A percentile compares a stretch with the other conserved stretches of the same genome.
Evolutionary conservation across 108 stramenopile species (phyloP).

Genomic region (Ochromonas danica): DNA sequence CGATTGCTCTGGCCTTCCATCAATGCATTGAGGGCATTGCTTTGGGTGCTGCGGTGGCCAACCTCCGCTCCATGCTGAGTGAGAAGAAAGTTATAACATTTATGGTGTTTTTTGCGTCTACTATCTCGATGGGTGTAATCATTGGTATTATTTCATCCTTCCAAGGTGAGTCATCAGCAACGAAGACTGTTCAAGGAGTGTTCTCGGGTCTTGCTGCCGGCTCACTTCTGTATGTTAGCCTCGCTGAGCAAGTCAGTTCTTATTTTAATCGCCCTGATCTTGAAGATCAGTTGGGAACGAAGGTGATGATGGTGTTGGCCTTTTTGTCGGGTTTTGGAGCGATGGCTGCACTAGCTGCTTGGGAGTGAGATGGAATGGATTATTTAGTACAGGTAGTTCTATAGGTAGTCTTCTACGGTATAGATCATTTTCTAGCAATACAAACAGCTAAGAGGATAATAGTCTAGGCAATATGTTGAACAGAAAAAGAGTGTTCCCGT

Average conservation of each 20-base stretch:
- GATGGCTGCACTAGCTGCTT: not conserved
- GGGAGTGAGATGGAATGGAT: not conserved
- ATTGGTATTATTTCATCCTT: constrained; percentile 6
- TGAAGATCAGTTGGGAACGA: not conserved
- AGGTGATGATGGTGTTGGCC: not conserved
- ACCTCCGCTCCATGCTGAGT: not conserved
- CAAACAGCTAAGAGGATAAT: too few species aligned
- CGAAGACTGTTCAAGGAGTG: not conserved
- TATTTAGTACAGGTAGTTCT: too few species aligned
- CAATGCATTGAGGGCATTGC: constrained; percentile 3
- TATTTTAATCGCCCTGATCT: not conserved
- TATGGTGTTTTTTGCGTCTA: not conserved
- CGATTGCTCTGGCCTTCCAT: not conserved
- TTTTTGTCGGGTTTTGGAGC: not conserved
- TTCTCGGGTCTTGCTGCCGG: not conserved
- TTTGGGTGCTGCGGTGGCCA: not conserved
- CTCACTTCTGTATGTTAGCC: not conserved
- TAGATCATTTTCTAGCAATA: too few species aligned
- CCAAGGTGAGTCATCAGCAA: too few species aligned
- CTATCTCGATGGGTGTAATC: not conserved
- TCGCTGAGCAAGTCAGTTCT: not conserved
- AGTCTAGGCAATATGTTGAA: too few species aligned
- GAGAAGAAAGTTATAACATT: not conserved
- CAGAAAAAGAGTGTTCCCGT: too few species aligned
- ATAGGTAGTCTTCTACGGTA: too few species aligned